Conservation (phyloP, 768 basidiomycete genomes). For the Mrakia hoshinonis region DNA sequence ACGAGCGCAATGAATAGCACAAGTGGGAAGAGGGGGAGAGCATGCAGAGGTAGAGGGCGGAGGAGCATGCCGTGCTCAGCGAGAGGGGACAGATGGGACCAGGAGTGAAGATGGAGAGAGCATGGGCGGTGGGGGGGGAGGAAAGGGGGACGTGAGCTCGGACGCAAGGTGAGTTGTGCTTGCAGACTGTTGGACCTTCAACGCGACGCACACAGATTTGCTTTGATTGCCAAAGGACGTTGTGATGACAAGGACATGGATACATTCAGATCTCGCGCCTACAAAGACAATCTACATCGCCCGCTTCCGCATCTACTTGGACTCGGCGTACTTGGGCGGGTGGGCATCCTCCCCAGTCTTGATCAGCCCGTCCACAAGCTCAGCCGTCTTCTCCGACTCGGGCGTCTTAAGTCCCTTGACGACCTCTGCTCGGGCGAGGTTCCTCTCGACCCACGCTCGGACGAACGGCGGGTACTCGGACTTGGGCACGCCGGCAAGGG, state of each 20-base stretch:
- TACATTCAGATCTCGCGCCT: too few species aligned
- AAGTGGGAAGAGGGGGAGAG: slow-evolving; percentile 15
- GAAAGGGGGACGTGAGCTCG: neutral
- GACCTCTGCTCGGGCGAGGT: slow-evolving; percentile 6
- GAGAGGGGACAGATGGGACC: neutral
- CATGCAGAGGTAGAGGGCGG: neutral
- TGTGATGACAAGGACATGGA: too few species aligned
- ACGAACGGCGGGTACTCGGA: slow-evolving; percentile 12
- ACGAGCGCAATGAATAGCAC: neutral
- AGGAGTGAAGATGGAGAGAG: neutral
- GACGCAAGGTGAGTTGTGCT: neutral
- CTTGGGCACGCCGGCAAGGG: slow-evolving; percentile 9
- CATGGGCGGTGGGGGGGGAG: neutral
- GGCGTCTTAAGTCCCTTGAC: slow-evolving; percentile 12
- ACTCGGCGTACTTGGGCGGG: too few species aligned
- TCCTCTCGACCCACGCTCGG: slow-evolving; percentile 22
- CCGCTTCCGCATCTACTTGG: too few species aligned
- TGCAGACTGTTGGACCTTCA: too few species aligned
- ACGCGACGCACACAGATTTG: too few species aligned
- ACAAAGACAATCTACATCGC: too few species aligned
- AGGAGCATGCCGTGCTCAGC: neutral
- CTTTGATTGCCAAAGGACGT: too few species aligned
- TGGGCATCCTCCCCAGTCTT: too few species aligned
- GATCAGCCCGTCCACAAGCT: too few species aligned
- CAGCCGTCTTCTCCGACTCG: neutral